Conservation (phyloP, 2,329 filamentous ascomycete genomes). For the Botrytis tulipae region DNA sequence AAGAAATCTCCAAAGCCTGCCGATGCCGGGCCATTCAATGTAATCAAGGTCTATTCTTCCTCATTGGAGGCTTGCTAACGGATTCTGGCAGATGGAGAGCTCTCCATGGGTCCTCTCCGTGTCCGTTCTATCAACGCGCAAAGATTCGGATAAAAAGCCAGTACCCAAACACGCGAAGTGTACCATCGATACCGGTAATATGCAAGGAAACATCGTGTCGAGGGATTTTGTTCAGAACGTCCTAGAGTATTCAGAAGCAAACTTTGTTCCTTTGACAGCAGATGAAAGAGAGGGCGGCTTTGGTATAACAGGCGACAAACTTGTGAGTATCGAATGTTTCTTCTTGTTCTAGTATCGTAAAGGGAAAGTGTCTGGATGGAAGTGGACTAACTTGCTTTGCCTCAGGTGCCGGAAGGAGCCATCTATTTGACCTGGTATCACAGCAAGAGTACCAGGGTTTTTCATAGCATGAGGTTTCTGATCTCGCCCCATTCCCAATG, state of each 20-base stretch:
- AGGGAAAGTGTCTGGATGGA: not conserved
- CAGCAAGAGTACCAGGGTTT: slow-evolving; percentile 26
- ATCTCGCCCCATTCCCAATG: slow-evolving; percentile 22
- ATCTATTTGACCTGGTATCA: slow-evolving; percentile 28
- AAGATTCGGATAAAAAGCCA: slow-evolving; percentile 17
- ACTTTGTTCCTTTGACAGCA: slow-evolving; percentile 22
- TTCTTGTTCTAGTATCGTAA: not conserved
- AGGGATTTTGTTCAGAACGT: slow-evolving; percentile 23
- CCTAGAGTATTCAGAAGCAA: slow-evolving; percentile 21
- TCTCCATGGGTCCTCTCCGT: slow-evolving; percentile 25
- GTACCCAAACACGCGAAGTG: slow-evolving; percentile 25
- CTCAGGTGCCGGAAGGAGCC: slow-evolving; percentile 23
- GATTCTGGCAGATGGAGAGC: not conserved
- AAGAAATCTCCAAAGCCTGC: not conserved
- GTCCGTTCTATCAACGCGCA: slow-evolving; percentile 22
- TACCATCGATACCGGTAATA: slow-evolving; percentile 30
- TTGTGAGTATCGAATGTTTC: not conserved
- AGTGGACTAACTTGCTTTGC: not conserved
- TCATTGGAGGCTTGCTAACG: not conserved
- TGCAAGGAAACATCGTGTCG: slow-evolving; percentile 30
- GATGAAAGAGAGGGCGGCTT: slow-evolving; percentile 22
- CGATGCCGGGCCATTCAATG: not conserved
- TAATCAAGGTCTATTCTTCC: not conserved
- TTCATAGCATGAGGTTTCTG: slow-evolving; percentile 30
- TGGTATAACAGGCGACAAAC: slow-evolving; percentile 24